Percentiles rank a stretch among this genome's conserved stretches.
Conservation (phyloP, 768 basidiomycete species). For the Leccinum subgranulosum region DNA sequence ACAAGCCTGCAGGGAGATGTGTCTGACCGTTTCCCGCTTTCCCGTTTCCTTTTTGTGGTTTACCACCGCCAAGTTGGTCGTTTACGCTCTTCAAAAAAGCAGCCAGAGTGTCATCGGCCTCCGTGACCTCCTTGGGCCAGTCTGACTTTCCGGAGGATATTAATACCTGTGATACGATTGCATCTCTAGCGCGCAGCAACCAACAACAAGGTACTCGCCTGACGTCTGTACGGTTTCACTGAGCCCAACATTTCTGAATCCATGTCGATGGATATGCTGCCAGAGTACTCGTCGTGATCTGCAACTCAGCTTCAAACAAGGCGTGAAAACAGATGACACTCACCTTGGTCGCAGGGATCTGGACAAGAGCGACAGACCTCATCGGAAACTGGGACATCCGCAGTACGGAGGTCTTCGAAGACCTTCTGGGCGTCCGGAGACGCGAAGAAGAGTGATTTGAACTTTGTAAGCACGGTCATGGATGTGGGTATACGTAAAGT, state of each 20-base stretch:
- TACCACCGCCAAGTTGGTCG: constrained; percentile 10
- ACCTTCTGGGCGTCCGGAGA: constrained; percentile 37
- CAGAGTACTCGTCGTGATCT: constrained; percentile 76
- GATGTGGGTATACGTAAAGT: neutral
- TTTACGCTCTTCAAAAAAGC: constrained; percentile 41
- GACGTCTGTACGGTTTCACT: constrained; percentile 78
- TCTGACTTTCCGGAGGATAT: constrained; percentile 89
- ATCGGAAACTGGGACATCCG: constrained; percentile 60
- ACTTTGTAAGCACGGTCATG: constrained; percentile 27
- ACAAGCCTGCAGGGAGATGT: constrained; percentile 46
- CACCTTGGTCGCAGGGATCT: constrained; percentile 74
- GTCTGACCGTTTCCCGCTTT: constrained; percentile 6
- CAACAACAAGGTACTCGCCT: constrained; percentile 43
- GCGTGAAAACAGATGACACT: constrained; percentile 26
- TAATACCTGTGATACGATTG: constrained; percentile 51
- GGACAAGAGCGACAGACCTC: constrained; percentile 73
- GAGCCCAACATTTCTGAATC: constrained; percentile 82
- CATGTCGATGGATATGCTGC: constrained; percentile 73
- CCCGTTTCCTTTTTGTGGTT: neutral
- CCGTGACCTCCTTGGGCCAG: constrained; percentile 81
- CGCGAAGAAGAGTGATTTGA: constrained; percentile 18
- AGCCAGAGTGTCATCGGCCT: constrained; percentile 69
- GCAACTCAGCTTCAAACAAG: constrained; percentile 15
- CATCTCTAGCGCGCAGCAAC: neutral
- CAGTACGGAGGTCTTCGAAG: constrained; percentile 50